Conservation (phyloP, 176 grass and related monocot species). For the Alopecurus myosuroides region DNA sequence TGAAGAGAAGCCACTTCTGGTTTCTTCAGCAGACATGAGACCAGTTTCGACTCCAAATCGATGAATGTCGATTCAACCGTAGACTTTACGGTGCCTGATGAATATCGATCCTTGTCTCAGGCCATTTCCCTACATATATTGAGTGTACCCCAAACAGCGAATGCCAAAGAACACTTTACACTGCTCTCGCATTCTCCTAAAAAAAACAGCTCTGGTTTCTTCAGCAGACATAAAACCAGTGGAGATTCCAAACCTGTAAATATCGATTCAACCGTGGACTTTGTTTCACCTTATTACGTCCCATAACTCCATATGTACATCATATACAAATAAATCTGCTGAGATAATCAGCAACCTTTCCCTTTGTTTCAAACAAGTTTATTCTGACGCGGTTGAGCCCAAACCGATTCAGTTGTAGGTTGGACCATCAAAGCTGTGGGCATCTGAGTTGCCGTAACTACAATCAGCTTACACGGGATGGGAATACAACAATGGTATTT, state of each 20-base stretch:
- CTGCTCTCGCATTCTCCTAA: no score
- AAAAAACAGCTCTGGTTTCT: not conserved
- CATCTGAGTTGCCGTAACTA: not conserved
- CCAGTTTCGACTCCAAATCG: no score
- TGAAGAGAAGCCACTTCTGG: no score
- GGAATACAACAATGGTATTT: constrained; percentile 4
- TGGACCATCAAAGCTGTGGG: not conserved
- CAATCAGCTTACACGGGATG: not conserved
- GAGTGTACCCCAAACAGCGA: no score
- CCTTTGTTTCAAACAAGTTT: not conserved
- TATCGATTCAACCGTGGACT: not conserved
- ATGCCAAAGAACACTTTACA: no score
- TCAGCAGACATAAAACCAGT: not conserved
- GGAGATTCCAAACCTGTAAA: not conserved
- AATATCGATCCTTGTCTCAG: no score
- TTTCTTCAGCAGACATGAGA: no score
- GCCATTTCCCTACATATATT: no score
- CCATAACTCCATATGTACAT: not conserved
- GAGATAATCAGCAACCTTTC: not conserved
- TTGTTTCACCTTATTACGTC: not conserved
- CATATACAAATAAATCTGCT: not conserved
- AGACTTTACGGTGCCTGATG: no score
- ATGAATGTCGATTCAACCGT: no score
- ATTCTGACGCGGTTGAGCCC: not conserved
- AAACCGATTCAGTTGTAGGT: not conserved